These are phyloP conservation scores for Ceratobasidium sp. DNA, from an alignment of 1,284 basidiomycete species.

Conservation along the genomic window DNA sequence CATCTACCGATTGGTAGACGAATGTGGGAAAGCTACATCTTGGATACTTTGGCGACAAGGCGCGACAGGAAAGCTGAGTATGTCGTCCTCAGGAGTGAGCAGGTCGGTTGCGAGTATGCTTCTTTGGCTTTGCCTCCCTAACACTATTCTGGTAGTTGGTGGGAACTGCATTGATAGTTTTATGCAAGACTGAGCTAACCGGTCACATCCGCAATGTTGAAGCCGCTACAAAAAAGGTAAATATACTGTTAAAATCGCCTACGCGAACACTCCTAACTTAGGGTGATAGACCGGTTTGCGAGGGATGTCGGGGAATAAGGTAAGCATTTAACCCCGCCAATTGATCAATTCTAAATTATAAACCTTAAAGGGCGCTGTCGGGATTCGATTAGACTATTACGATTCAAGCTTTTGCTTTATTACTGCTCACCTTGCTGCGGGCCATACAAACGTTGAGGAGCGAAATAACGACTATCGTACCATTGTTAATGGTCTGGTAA, in stretches of 20 bases:
- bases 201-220: slow-evolving; percentile 90
- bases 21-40: slow-evolving; percentile 86
- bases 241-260: slow-evolving; percentile 33
- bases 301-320: slow-evolving; percentile 97
- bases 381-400: slow-evolving; percentile 89
- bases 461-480: slow-evolving; percentile 94
- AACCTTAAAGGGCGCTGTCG: slow-evolving; percentile 67
- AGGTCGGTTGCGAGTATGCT: slow-evolving; percentile 61
- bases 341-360: neutral
- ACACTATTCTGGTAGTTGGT: slow-evolving; percentile 71
- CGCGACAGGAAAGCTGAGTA: slow-evolving; percentile 78
- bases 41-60: slow-evolving; percentile 79
- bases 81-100: slow-evolving; percentile 89
- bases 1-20: slow-evolving; percentile 61
- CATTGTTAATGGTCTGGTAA: slow-evolving; percentile 74
- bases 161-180: slow-evolving; percentile 89
- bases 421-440: slow-evolving; percentile 95
- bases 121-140: slow-evolving; percentile 18
- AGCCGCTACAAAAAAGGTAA: slow-evolving; percentile 88
- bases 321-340: neutral
- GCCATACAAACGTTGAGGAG: slow-evolving; percentile 88
- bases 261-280: slow-evolving; percentile 19
- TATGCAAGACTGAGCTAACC: slow-evolving; percentile 82
- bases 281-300: slow-evolving; percentile 84
- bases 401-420: slow-evolving; percentile 95